Conservation (phyloP, 1,284 basidiomycete species). For the Cutaneotrichosporon sp. region DNA sequence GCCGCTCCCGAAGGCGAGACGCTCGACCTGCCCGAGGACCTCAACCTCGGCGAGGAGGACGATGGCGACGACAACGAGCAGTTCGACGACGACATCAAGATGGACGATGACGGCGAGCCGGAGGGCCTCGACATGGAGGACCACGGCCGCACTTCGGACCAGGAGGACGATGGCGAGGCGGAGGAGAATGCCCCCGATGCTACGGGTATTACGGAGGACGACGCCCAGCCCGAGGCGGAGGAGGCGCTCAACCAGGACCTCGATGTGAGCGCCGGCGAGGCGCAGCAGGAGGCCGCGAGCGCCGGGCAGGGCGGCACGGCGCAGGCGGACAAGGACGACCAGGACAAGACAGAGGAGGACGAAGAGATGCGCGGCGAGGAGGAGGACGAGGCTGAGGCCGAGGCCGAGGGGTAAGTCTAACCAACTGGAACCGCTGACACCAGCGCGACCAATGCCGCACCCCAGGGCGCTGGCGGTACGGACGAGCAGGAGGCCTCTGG, state of each 20-base stretch:
- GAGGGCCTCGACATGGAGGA: constrained; percentile 42
- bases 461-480: constrained; percentile 36
- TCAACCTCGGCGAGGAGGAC: constrained; percentile 63
- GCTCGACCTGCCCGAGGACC: constrained; percentile 80
- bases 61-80: constrained; percentile 52
- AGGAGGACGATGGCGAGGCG: constrained; percentile 42
- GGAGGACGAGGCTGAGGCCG: constrained; percentile 41
- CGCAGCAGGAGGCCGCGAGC: constrained; percentile 44
- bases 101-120: constrained; percentile 36
- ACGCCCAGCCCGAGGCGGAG: constrained; percentile 39
- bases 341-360: constrained; percentile 41
- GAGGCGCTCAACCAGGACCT: constrained; percentile 41
- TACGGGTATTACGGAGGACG: constrained; percentile 48
- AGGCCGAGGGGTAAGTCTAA: constrained; percentile 33
- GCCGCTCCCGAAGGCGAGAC: constrained; percentile 73
- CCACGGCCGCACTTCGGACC: constrained; percentile 41
- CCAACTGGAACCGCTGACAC: constrained; percentile 30
- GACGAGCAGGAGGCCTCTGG: constrained; percentile 47
- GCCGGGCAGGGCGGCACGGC: constrained; percentile 44
- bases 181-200: constrained; percentile 44
- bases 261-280: constrained; percentile 43
- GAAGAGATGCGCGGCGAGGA: constrained; percentile 32
- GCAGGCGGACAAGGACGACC: constrained; percentile 37
- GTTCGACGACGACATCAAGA: constrained; percentile 24
- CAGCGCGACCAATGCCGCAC: constrained; percentile 30